phyloP scores from a whole-genome alignment of 768 basidiomycete genomes.

The Mycena latifolia region DNA sequence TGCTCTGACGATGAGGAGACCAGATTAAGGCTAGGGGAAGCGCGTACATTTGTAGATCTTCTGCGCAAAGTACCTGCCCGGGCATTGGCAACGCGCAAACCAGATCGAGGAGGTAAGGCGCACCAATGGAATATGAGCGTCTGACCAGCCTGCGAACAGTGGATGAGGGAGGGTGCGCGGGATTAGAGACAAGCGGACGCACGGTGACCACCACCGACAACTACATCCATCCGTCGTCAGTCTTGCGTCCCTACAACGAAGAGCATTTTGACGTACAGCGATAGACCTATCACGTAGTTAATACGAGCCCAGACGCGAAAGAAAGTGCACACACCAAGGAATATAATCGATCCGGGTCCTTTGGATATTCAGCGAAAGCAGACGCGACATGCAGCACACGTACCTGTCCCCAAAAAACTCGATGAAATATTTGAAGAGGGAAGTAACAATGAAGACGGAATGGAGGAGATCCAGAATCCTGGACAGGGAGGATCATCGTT shows the following conservation, averaged over 20 bases:
- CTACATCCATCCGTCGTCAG: background rate
- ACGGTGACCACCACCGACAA: constrained; percentile 30
- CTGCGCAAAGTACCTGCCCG: constrained; percentile 32
- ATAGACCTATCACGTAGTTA: constrained; percentile 22
- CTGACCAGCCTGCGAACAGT: constrained; percentile 25
- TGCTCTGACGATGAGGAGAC: background rate
- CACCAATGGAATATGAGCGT: constrained; percentile 36
- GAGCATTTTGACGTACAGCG: constrained; percentile 14
- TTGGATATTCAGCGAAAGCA: background rate
- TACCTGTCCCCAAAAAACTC: constrained; percentile 44
- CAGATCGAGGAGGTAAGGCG: background rate
- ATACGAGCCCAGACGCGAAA: no score
- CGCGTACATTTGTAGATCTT: constrained; percentile 36
- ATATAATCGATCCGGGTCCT: constrained; percentile 18
- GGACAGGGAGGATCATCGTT: background rate
- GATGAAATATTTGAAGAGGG: constrained; percentile 50
- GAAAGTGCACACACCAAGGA: constrained; percentile 20
- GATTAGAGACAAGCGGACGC: background rate
- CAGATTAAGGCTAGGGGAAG: background rate
- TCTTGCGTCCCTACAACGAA: background rate
- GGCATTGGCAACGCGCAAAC: no score
- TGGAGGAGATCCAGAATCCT: constrained; percentile 46
- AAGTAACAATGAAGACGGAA: constrained; percentile 47
- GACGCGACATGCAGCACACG: background rate
- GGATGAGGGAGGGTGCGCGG: no score